Evolutionary conservation across 2,329 filamentous ascomycete species (phyloP).

Genomic region (Zelopaecilomyces penicillatus): DNA sequence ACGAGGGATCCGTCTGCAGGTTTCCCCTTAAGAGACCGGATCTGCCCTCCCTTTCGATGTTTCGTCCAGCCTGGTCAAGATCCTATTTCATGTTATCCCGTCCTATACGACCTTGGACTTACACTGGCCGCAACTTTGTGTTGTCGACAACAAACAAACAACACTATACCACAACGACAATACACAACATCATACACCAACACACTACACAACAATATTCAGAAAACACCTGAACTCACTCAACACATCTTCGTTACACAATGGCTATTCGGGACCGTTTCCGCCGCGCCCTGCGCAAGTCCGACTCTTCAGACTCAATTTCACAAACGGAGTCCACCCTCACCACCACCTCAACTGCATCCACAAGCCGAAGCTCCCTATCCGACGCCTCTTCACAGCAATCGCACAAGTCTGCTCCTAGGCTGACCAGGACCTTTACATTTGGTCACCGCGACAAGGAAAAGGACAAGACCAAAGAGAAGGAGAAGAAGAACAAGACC

Average conservation of each 20-base stretch:
- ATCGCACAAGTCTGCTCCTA: slow-evolving; percentile 20
- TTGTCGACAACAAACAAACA: too few relatives aligned
- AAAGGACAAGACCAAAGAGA: slow-evolving; percentile 14
- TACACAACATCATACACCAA: too few relatives aligned
- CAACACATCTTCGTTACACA: slow-evolving; percentile 1
- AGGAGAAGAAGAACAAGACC: slow-evolving; percentile 12
- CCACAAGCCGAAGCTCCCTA: slow-evolving; percentile 19
- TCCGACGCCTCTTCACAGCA: slow-evolving; percentile 10
- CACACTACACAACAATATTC: too few relatives aligned
- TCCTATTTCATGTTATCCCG: too few relatives aligned
- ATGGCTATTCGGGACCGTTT: slow-evolving; percentile 37
- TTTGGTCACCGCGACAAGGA: slow-evolving; percentile 18
- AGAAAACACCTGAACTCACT: too few relatives aligned
- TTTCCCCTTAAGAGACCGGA: too few relatives aligned
- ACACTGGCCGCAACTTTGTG: too few relatives aligned
- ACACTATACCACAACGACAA: too few relatives aligned
- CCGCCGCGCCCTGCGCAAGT: slow-evolving; percentile 32
- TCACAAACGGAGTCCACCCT: slow-evolving; percentile 24
- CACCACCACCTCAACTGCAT: slow-evolving; percentile 19
- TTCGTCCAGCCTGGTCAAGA: too few relatives aligned
- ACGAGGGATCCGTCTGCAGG: too few relatives aligned
- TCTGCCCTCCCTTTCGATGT: too few relatives aligned
- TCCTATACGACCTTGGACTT: too few relatives aligned
- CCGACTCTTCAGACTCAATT: slow-evolving; percentile 22
- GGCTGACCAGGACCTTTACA: slow-evolving; percentile 22